Evolutionary conservation across 2,329 filamentous ascomycete genomes (phyloP).

Genomic region (Aureobasidium lini): DNA sequence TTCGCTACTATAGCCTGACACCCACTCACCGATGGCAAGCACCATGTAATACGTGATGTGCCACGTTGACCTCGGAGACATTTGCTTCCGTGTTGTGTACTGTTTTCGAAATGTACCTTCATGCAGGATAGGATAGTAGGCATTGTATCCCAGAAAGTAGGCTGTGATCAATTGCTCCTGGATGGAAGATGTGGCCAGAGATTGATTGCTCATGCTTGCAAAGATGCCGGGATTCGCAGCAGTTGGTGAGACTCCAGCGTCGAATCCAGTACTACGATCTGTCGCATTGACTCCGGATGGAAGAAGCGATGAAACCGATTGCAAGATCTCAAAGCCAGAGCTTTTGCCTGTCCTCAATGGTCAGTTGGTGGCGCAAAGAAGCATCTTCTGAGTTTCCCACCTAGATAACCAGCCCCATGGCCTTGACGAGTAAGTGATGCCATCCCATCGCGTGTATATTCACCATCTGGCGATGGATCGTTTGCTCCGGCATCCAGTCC

Average conservation of each 20-base stretch:
- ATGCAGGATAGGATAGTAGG: slow-evolving; percentile 41
- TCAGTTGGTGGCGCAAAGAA: too few species aligned
- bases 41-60: slow-evolving; percentile 39
- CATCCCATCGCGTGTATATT: slow-evolving; percentile 23
- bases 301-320: slow-evolving; percentile 16
- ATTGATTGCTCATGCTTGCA: neutral
- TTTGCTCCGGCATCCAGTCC: neutral
- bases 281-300: neutral
- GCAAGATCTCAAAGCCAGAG: slow-evolving; percentile 16
- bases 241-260: neutral
- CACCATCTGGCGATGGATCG: neutral
- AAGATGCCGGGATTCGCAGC: neutral
- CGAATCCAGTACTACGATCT: neutral
- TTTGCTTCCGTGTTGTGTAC: slow-evolving; percentile 30
- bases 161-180: slow-evolving; percentile 18
- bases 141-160: slow-evolving; percentile 41
- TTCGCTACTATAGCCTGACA: slow-evolving; percentile 33
- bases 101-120: slow-evolving; percentile 42
- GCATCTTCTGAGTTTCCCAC: slow-evolving; percentile 14
- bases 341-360: slow-evolving; percentile 12
- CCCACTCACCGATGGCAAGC: slow-evolving; percentile 38
- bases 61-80: slow-evolving; percentile 34
- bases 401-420: slow-evolving; percentile 38
- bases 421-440: slow-evolving; percentile 27
- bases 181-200: neutral